These are phyloP conservation scores for Crataegus laevigata DNA, from an alignment of 306 rosid genomes.

Conservation along the genomic window DNA sequence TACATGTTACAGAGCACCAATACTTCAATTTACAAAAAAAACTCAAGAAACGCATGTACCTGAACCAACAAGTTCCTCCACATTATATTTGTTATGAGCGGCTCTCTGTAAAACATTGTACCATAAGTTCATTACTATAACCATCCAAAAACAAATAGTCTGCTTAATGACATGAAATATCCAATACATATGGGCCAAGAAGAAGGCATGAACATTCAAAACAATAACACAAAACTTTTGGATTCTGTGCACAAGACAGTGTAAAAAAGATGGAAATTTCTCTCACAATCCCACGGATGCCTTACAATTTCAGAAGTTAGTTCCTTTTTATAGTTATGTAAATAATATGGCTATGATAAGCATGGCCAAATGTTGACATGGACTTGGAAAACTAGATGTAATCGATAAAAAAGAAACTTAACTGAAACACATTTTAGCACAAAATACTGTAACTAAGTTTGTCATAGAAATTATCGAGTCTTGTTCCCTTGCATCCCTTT, in stretches of 20 bases:
- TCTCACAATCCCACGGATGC: neutral
- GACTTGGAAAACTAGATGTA: neutral
- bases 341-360: neutral
- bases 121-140: neutral
- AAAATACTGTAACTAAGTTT: neutral
- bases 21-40: too few relatives aligned
- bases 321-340: neutral
- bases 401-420: neutral
- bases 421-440: neutral
- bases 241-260: neutral
- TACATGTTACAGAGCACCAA: neutral
- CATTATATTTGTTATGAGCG: slow-evolving; percentile 85
- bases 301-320: neutral
- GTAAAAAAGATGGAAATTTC: neutral
- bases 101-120: slow-evolving; percentile 50
- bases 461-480: neutral
- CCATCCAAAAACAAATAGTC: slow-evolving; percentile 1
- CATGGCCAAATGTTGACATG: neutral
- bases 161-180: neutral
- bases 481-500: neutral
- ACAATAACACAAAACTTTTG: neutral
- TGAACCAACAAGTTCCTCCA: slow-evolving; percentile 91
- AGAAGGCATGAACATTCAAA: neutral
- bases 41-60: slow-evolving; percentile 26
- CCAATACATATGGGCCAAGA: neutral